Evolutionary conservation across 129 eudicot genomes (phyloP).

Genomic region (sunflower (Helianthus annuus)): HanXRQr2.0-SUNRISE NC_035443.2:17388321-17388820

Average conservation of each 20-base stretch:
- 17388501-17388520: slow-evolving; percentile 2
- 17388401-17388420: background rate
- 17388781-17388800: too few species aligned
- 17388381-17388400: background rate
- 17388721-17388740: too few species aligned
- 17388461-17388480: background rate
- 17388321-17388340: too few species aligned
- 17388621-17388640: too few species aligned
- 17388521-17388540: background rate
- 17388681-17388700: too few species aligned
- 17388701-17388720: too few species aligned
- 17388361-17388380: background rate
- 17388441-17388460: background rate
- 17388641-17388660: too few species aligned
- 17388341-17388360: background rate
- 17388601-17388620: background rate
- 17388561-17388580: slow-evolving; percentile 1
- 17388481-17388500: background rate
- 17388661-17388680: too few species aligned
- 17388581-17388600: background rate
- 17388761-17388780: too few species aligned
- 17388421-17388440: background rate
- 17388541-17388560: background rate
- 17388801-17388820: too few species aligned
- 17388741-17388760: too few species aligned